Percentiles rank a stretch among this genome's conserved stretches.
phyloP scores from a whole-genome alignment of 202 grass and related monocot species.

The Dendrocalamus latiflorus region DNA sequence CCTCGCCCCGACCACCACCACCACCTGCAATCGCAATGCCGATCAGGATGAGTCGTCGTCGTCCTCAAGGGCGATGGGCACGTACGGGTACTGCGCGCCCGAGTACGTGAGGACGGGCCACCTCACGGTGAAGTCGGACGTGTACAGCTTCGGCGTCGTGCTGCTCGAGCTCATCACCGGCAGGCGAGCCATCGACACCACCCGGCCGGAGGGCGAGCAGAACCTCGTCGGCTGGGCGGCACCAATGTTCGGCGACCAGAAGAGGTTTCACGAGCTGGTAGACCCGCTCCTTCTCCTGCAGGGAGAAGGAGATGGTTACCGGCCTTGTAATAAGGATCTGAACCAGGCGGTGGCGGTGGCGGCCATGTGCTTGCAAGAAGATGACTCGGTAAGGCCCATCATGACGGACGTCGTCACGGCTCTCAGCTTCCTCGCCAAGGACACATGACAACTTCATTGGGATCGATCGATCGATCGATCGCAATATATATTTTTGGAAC shows the following conservation, averaged over 20 bases:
- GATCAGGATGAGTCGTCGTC: background rate
- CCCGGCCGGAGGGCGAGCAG: conserved; percentile 26
- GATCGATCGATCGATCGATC: no score
- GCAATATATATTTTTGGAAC: no score
- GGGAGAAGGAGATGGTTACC: background rate
- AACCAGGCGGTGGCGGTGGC: conserved; percentile 45
- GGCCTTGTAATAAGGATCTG: background rate
- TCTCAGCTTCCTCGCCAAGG: conserved; percentile 24
- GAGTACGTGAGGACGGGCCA: conserved; percentile 42
- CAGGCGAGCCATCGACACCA: conserved; percentile 25
- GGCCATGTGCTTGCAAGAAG: conserved; percentile 49
- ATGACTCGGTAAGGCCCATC: conserved; percentile 23
- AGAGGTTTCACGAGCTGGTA: conserved; percentile 26
- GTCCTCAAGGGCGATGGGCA: conserved; percentile 42
- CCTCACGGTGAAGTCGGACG: conserved; percentile 51
- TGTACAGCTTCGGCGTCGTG: conserved; percentile 67
- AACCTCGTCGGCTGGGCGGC: conserved; percentile 43
- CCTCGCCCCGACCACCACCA: background rate
- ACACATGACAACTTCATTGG: no score
- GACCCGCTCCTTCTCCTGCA: conserved; percentile 28
- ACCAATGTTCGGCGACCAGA: conserved; percentile 17
- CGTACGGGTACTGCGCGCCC: conserved; percentile 51
- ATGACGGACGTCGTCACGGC: conserved; percentile 47
- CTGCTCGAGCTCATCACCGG: conserved; percentile 56
- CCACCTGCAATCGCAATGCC: background rate